Evolutionary conservation across 495 filamentous ascomycete genomes (phyloP), one percentile per base, ranked within the genome.

Genomic region (Annulohypoxylon nitens): DNA sequence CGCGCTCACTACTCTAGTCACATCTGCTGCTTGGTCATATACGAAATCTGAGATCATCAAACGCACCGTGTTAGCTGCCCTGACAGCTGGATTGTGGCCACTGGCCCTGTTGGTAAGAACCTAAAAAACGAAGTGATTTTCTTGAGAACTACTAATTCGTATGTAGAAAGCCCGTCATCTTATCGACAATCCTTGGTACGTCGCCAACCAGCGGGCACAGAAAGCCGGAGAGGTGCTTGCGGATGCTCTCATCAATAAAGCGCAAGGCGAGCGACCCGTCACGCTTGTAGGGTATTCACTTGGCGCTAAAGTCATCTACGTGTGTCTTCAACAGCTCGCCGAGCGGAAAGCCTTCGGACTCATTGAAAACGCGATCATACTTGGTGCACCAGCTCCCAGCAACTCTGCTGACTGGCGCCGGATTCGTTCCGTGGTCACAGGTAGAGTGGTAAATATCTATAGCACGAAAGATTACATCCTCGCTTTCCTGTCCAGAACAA

Each of bases 131-230:
- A 30, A 25, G 84, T 87, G 12, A 79, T 85, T 6, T 79, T 93
- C 18, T 86, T 20, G 9, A 2, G 6, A 57, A 33, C 91, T 90
- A 75, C 90, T 90, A 65, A 91, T 87, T 1, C 91, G 92, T 75
- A 90, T 90, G 3, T 89, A 94, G 60, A 95, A 97, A 79, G 87
- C 97, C 45, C 88, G 91, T 57, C 86, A 89, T 18, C 82, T 98
- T 20, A 89, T 97, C 41, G 96, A 98, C 74, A 98, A 98, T 76
- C 95, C 94, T 0, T 99, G 97, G 86, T 92, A 87, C 64, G 86
- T 97, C 34, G 93, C 92, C 10, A 95, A 93, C 78, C 85, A 89
- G 34, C 88, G 95, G 33, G 90, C 92, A 16, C 94, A 98, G 75
- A 98, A 98, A 81, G 93, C 94, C 2, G 96, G 96, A 0, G 83